Evolutionary conservation across 2,329 filamentous ascomycete species (phyloP).

Genomic region (Colletotrichum orbiculare): DNA sequence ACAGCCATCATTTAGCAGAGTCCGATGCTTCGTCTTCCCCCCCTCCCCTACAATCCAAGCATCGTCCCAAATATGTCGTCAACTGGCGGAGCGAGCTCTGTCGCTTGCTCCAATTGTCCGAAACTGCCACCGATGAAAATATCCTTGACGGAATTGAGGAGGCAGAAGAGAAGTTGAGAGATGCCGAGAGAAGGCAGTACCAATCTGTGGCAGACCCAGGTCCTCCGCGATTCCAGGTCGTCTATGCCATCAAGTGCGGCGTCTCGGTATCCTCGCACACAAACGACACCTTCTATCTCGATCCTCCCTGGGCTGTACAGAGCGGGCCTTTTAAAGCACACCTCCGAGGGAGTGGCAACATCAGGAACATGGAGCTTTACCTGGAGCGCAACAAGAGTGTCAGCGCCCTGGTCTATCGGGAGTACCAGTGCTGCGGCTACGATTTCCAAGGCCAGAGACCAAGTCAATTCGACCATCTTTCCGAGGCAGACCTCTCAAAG

Average conservation of each 20-base stretch:
- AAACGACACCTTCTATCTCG: neutral
- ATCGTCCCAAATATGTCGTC: neutral
- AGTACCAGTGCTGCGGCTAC: neutral
- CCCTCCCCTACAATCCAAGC: neutral
- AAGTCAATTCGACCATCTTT: neutral
- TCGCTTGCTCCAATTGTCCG: neutral
- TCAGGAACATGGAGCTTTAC: neutral
- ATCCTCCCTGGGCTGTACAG: neutral
- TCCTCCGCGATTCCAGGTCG: neutral
- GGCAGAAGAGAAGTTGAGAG: neutral
- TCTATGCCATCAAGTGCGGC: neutral
- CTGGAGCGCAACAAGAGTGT: slow-evolving; percentile 5
- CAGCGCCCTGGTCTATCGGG: neutral
- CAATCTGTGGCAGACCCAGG: neutral
- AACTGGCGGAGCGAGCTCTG: slow-evolving; percentile 11
- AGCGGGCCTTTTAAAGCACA: neutral
- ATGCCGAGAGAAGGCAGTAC: neutral
- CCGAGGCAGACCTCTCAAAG: neutral
- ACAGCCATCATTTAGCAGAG: neutral
- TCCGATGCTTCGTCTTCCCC: neutral
- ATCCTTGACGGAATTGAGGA: neutral
- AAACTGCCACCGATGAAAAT: neutral
- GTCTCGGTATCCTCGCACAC: neutral
- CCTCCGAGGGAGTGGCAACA: neutral
- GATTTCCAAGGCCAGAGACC: accelerated